Evolutionary conservation across 345 rosid species (phyloP).

Genomic region (Orychophragmus violaceus): DNA sequence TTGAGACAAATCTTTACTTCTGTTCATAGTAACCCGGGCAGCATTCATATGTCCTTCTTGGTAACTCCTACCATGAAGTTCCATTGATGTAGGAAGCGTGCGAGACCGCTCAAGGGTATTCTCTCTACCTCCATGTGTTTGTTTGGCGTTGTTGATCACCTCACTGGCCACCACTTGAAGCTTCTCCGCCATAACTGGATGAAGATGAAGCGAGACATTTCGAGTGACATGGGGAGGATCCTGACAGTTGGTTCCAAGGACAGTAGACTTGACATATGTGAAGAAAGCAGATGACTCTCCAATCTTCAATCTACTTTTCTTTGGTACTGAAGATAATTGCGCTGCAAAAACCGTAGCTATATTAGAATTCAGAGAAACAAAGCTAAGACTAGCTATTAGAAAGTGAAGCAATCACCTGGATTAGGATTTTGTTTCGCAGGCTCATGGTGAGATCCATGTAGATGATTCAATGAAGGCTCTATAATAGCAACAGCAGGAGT

Average conservation of each 20-base stretch:
- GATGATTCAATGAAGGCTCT: conserved; percentile 34
- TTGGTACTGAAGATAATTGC: conserved; percentile 64
- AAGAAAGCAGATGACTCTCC: conserved; percentile 97
- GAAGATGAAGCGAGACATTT: conserved; percentile 24
- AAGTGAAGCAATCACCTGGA: conserved; percentile 46
- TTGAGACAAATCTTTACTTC: conserved; percentile 42
- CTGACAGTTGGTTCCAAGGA: conserved; percentile 34
- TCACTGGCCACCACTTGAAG: conserved; percentile 22
- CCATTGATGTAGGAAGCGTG: conserved; percentile 52
- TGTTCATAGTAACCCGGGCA: conserved; percentile 33
- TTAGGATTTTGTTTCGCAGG: conserved; percentile 52
- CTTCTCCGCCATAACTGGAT: conserved; percentile 12
- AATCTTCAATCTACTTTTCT: conserved; percentile 57
- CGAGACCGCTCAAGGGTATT: conserved; percentile 24
- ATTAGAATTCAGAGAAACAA: background rate
- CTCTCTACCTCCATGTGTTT: conserved; percentile 14
- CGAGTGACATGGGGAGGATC: conserved; percentile 22
- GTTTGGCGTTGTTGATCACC: conserved; percentile 11
- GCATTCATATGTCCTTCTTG: conserved; percentile 35
- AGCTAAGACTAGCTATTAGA: background rate
- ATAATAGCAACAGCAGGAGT: conserved; percentile 13
- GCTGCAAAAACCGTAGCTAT: conserved; percentile 36
- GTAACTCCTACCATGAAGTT: conserved; percentile 35
- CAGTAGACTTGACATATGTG: conserved; percentile 71
- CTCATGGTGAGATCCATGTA: conserved; percentile 40